Evolutionary conservation across 2,329 filamentous ascomycete genomes (phyloP).

Genomic region (Aspergillus ochraceus): DNA sequence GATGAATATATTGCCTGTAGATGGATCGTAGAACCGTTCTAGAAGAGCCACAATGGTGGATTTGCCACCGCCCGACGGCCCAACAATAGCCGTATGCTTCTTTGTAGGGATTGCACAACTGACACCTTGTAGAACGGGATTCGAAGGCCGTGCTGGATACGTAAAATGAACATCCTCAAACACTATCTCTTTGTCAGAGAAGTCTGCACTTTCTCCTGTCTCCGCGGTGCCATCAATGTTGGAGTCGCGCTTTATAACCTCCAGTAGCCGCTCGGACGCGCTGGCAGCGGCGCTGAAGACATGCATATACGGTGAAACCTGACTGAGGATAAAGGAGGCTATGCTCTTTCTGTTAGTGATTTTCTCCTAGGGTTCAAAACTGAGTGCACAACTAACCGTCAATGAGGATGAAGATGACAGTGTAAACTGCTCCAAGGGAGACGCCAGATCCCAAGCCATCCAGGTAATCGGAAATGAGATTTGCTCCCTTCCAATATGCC

Average conservation of each 20-base stretch:
- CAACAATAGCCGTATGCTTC: slow-evolving; percentile 63
- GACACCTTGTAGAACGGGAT: slow-evolving; percentile 22
- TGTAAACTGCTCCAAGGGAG: slow-evolving; percentile 36
- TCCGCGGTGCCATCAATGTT: slow-evolving; percentile 44
- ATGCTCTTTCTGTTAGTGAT: background rate
- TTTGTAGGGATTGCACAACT: slow-evolving; percentile 34
- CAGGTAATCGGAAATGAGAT: slow-evolving; percentile 47
- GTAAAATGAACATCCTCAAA: slow-evolving; percentile 21
- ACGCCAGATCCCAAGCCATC: slow-evolving; percentile 13
- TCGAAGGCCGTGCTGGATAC: slow-evolving; percentile 28
- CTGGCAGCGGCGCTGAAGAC: slow-evolving; percentile 50
- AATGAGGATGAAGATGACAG: slow-evolving; percentile 39
- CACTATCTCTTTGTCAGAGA: no score
- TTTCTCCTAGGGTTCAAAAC: no score
- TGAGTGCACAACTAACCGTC: slow-evolving; percentile 16
- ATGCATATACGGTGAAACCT: slow-evolving; percentile 42
- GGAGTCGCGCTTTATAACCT: slow-evolving; percentile 56
- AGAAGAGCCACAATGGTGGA: slow-evolving; percentile 64
- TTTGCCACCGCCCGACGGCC: slow-evolving; percentile 71
- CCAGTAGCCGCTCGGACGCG: slow-evolving; percentile 57
- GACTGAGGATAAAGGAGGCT: slow-evolving; percentile 39
- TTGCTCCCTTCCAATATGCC: slow-evolving; percentile 68
- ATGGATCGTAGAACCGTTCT: slow-evolving; percentile 66
- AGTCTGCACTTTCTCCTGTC: no score
- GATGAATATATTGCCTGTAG: slow-evolving; percentile 33